Evolutionary conservation across 257 asterid species (phyloP), one percentile per base, ranked within the genome.

Genomic region (Solanum habrochaites): DNA sequence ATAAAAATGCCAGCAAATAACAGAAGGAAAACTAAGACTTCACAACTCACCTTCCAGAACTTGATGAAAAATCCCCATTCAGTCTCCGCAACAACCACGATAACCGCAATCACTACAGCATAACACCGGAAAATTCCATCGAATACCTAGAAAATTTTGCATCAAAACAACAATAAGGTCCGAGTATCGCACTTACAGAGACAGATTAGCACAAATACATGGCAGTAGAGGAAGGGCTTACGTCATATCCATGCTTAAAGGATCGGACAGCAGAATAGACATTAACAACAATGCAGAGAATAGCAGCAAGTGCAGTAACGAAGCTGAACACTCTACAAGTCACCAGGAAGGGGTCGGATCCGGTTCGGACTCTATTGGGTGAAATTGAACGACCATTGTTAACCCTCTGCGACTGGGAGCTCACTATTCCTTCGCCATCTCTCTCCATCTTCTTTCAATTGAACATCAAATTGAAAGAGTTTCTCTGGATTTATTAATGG

Each of bases 121-220:
- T 96, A 97, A 87, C 99, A 97, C 89, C 99, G 97, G 90, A 95
- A 97, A 85, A 96, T 95, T 66, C 99, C 99, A 93, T 94, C 99
- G 88, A 97, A 97, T 89, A 94, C 90, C 98, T 94, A 62, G 73
- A 39, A 29, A 32, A 43, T 9, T 31, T 2, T 45, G 31, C 66
- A 29, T 37, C 49, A 73, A 71, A 35, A 72, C 47, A 12, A 71
- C 78, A 71, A 73, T 20, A 7, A 71, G 7, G 40, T 14, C 37
- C 73, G 21, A 67, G 37, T 74, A 74, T 23, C 21, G 20, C 82
- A 23, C 11, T 74, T 25, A 77, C 40, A 27, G 9, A 47, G 4
- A 43, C 60, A 45, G 27, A 72, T 27, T 25, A 64, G 77, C 21
- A 32, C 58, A 87, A 62, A 74, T n/a, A 35, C 47, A 78, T 40